A percentile compares a stretch with the other conserved stretches of the same genome.
Conservation (phyloP, 2,329 filamentous ascomycete species). For the Aureobasidium sp. region DNA sequence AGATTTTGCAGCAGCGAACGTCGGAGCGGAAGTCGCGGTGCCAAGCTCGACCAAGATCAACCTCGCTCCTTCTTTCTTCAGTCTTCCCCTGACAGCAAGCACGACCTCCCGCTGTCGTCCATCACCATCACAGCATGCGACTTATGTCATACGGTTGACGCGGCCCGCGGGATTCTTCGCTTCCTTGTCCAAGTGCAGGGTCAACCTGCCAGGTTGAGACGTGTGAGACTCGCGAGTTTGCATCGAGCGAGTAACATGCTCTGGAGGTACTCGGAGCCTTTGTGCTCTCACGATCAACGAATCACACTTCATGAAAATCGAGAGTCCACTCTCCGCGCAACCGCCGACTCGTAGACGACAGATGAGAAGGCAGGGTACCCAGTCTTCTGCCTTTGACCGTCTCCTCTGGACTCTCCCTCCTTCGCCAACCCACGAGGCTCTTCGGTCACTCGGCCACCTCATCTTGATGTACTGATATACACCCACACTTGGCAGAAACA, state of each 20-base stretch:
- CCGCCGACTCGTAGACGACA: not conserved
- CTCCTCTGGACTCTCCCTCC: not conserved
- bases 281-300: not conserved
- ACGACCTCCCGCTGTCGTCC: conserved; percentile 7
- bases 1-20: not conserved
- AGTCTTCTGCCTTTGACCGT: not conserved
- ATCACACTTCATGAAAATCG: not conserved
- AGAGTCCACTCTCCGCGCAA: not conserved
- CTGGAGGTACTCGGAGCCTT: not conserved
- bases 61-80: not conserved
- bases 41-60: not conserved
- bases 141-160: conserved; percentile 7
- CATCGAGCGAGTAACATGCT: not conserved
- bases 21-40: not conserved
- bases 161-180: not conserved
- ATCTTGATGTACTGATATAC: not conserved
- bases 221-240: not conserved
- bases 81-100: not conserved
- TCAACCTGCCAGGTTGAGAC: not conserved
- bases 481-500: not conserved
- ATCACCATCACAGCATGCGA: not conserved
- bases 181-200: not conserved
- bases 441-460: not conserved
- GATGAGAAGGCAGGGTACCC: not conserved
- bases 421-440: not conserved